Evolutionary conservation across 2,329 filamentous ascomycete genomes (phyloP), one percentile per base, ranked within the genome.

Genomic region (Botrytis cinerea): DNA sequence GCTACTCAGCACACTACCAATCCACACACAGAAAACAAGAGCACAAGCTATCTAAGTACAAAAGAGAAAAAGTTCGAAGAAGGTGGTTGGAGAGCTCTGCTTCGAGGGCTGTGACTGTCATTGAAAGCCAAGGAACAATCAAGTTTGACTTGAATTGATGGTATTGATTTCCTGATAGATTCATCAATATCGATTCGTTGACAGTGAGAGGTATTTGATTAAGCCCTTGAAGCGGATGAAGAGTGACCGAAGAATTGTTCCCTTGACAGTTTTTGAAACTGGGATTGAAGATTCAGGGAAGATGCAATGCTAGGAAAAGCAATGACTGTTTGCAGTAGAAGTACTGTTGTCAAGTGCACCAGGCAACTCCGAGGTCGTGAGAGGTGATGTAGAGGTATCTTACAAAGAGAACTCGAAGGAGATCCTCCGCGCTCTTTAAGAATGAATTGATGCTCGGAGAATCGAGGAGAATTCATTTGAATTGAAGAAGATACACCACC

Each of bases 1-100:
- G 38, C n/a, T 32, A 69, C 66, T 69, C 48, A 57, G 48, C 38
- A 69, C 48, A 57, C 6, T 16, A 57, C 48, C 48, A 57, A 57
- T 32, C 18, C 25, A 20, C n/a, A 57, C 35, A 43, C 9, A 45
- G 2, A 28, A 32, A 28, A 43, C 18, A 69, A 16, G 22, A 28
- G 46, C 18, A 54, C 28, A 32, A 32, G 4, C 22, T 43, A 57
- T 43, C 38, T 57, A 43, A 57, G 6, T 2, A 57, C n/a, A 57
- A 69, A 57, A n/a, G 4, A 22, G 28, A 54, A 3, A 12, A 10
- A 14, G 20, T 1, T 51, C 35, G 28, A 35, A 7, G 20, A 38
- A 20, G 9, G n/a, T 22, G 2, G 14, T 57, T 18, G 51, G n/a
- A 16, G n/a, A 28, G n/a, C n/a, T 28, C 6, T 62, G 35, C 35